These are phyloP conservation scores for Colletotrichum somersetense DNA, from an alignment of 2,329 filamentous ascomycete genomes.

Conservation along the genomic window DNA sequence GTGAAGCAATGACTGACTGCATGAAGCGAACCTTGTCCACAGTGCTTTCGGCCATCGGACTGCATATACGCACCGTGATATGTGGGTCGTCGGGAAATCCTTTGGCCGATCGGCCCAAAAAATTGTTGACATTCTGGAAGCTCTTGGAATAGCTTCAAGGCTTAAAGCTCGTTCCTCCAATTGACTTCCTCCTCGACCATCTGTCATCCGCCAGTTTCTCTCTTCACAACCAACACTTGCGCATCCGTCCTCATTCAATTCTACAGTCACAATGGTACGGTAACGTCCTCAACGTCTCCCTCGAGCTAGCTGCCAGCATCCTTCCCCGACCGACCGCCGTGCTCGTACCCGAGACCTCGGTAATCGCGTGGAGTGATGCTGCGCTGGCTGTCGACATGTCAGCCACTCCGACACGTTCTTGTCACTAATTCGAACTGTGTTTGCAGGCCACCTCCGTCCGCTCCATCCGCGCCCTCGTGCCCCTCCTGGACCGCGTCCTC, in stretches of 20 bases:
- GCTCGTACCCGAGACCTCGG: neutral
- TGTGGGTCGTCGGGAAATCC: conserved; percentile 41
- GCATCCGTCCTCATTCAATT: conserved; percentile 3
- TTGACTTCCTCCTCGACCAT: conserved; percentile 40
- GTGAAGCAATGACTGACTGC: neutral
- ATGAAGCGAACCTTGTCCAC: neutral
- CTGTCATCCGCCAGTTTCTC: conserved; percentile 38
- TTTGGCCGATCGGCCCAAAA: conserved; percentile 46
- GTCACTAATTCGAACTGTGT: neutral
- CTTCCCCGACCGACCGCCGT: neutral
- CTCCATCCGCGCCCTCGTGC: conserved; percentile 93
- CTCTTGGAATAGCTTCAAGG: conserved; percentile 54
- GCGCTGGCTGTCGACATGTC: neutral
- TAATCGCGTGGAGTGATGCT: neutral
- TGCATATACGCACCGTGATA: neutral
- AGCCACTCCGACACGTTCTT: neutral
- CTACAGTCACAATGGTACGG: conserved; percentile 46
- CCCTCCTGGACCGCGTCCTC: conserved; percentile 97
- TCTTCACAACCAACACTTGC: conserved; percentile 47
- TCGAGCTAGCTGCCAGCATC: neutral
- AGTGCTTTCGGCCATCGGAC: neutral
- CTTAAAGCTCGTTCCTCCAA: conserved; percentile 46
- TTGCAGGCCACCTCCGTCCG: conserved; percentile 80
- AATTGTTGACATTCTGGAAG: conserved; percentile 57
- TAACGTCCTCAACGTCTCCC: neutral